Percentiles rank a stretch among this genome's conserved stretches.
These are phyloP conservation scores for Yamadazyma akitaensis DNA, from an alignment of 805 yeast genomes.

Conservation along the genomic window DNA sequence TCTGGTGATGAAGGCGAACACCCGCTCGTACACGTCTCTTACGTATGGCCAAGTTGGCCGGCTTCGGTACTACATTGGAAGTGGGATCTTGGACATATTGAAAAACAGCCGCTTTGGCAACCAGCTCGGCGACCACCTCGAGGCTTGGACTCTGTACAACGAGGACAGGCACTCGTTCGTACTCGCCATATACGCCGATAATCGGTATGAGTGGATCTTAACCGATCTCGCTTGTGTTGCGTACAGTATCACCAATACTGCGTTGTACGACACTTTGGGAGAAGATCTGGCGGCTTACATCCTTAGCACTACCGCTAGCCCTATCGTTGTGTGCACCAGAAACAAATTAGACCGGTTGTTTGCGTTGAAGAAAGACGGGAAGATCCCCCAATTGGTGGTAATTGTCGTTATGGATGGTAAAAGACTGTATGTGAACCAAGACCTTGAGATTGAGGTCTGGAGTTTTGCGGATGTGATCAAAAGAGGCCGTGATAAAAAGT, in stretches of 20 bases:
- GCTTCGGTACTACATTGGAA: slow-evolving; percentile 47
- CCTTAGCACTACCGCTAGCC: slow-evolving; percentile 28
- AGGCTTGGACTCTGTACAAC: slow-evolving; percentile 25
- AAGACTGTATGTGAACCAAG: background rate
- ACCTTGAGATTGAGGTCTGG: slow-evolving; percentile 7
- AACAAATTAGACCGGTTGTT: slow-evolving; percentile 39
- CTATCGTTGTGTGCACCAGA: slow-evolving; percentile 50
- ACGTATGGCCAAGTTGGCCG: slow-evolving; percentile 40
- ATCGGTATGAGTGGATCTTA: slow-evolving; percentile 35
- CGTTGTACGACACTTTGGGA: slow-evolving; percentile 39
- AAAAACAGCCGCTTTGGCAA: slow-evolving; percentile 20
- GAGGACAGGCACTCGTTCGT: slow-evolving; percentile 20
- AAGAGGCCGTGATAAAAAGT: slow-evolving; percentile 35
- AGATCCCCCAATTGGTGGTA: slow-evolving; percentile 41
- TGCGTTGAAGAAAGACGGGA: slow-evolving; percentile 5
- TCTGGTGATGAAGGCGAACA: background rate
- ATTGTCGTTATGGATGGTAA: slow-evolving; percentile 42
- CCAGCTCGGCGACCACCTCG: slow-evolving; percentile 22
- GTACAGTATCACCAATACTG: slow-evolving; percentile 33
- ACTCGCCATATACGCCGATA: slow-evolving; percentile 28
- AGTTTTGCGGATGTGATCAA: slow-evolving; percentile 28
- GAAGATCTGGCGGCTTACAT: slow-evolving; percentile 27
- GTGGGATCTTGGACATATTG: slow-evolving; percentile 45
- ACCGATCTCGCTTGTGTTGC: slow-evolving; percentile 31
- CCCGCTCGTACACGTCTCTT: slow-evolving; percentile 15